Percentiles rank a stretch among this genome's conserved stretches.
phyloP scores from a whole-genome alignment of 192 early-diverging fungal species.

The Coemansia sp. region DNA sequence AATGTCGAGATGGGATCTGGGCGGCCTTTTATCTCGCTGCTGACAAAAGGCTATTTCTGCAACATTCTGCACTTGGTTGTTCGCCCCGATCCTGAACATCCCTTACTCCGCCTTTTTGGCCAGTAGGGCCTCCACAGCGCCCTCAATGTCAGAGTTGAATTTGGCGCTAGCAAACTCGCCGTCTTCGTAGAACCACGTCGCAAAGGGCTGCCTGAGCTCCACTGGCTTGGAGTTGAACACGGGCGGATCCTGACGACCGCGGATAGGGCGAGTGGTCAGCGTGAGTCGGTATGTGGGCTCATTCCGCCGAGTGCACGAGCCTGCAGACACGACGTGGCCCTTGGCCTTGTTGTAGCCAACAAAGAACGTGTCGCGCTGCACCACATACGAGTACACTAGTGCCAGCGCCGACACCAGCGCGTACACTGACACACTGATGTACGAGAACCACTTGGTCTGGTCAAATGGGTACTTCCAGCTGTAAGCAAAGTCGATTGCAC shows the following conservation, averaged over 20 bases:
- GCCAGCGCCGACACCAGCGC: conserved; percentile 48
- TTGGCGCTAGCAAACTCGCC: conserved; percentile 60
- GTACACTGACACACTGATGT: conserved; percentile 62
- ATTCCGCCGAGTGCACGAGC: conserved; percentile 55
- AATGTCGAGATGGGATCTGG: background rate
- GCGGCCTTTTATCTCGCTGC: background rate
- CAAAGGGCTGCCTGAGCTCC: conserved; percentile 58
- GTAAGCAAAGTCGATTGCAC: conserved; percentile 69
- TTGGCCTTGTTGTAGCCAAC: conserved; percentile 62
- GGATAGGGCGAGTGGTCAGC: conserved; percentile 54
- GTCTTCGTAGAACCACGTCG: conserved; percentile 68
- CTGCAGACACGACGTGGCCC: conserved; percentile 58
- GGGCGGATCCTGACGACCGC: conserved; percentile 56
- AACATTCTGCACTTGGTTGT: background rate
- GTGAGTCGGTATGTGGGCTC: conserved; percentile 62
- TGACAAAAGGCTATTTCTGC: background rate
- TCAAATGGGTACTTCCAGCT: conserved; percentile 69
- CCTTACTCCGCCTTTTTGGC: conserved; percentile 53
- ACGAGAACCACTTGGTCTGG: conserved; percentile 62
- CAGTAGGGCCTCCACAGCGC: conserved; percentile 56
- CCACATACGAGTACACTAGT: conserved; percentile 60
- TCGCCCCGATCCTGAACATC: background rate
- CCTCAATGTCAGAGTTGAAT: conserved; percentile 59
- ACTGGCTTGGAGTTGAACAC: conserved; percentile 50
- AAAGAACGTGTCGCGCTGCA: conserved; percentile 72